A percentile compares a stretch with the other conserved stretches of the same genome.
Conservation (phyloP, 768 basidiomycete species). For the Cubamyces sp. region DNA sequence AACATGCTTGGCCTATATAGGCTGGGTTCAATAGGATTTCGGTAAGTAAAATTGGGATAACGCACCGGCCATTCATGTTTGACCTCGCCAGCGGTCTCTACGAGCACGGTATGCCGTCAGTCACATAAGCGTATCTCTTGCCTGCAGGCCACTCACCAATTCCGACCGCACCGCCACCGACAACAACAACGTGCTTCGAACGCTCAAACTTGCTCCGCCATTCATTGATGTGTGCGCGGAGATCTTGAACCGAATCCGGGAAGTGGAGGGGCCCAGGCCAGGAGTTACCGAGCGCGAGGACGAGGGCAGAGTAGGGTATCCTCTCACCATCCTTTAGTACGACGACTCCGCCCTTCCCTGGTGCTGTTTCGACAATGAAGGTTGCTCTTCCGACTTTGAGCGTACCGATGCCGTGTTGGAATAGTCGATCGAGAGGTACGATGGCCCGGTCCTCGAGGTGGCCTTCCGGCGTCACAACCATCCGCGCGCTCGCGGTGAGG, state of each 20-base stretch:
- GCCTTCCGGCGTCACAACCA: conserved; percentile 51
- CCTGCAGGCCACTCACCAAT: conserved; percentile 39
- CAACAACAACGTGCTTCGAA: conserved; percentile 39
- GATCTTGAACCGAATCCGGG: conserved; percentile 39
- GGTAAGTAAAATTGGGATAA: background rate
- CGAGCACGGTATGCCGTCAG: too few relatives aligned
- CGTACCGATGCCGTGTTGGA: conserved; percentile 50
- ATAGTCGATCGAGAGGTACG: conserved; percentile 56
- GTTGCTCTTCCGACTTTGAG: conserved; percentile 39
- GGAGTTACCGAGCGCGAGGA: conserved; percentile 60
- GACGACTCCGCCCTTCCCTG: conserved; percentile 48
- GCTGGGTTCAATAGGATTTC: too few relatives aligned
- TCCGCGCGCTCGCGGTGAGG: conserved; percentile 56
- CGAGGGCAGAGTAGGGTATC: conserved; percentile 56
- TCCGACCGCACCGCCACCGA: conserved; percentile 45
- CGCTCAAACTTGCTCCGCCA: conserved; percentile 38
- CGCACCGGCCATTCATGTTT: conserved; percentile 46
- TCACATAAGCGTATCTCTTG: background rate
- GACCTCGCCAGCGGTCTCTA: conserved; percentile 52
- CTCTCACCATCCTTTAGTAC: conserved; percentile 53
- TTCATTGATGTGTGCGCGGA: conserved; percentile 26
- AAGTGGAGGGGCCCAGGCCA: conserved; percentile 57
- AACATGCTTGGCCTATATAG: conserved; percentile 45
- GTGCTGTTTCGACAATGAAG: conserved; percentile 39
- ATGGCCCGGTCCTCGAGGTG: conserved; percentile 48